Evolutionary conservation across 768 basidiomycete genomes (phyloP), one percentile per base, ranked within the genome.

Genomic region (Suillus decipiens): DNA sequence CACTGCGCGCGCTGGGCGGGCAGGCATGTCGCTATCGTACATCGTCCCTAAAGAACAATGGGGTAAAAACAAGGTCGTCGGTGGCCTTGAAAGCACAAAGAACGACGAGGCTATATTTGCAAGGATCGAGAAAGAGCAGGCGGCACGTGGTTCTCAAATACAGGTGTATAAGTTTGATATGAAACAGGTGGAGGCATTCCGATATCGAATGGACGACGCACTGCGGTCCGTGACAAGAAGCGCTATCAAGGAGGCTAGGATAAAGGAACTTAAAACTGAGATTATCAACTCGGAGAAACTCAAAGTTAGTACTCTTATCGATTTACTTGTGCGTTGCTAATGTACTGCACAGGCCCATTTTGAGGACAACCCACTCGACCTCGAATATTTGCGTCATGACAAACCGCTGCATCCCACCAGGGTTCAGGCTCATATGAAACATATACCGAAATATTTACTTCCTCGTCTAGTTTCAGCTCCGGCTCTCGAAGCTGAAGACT

Each of bases 181-280:
- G 89, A 92, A 88, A 73, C 91, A 97, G 80, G 94, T 99, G 22
- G 96, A 99, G 69, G 95, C 93, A 24, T 99, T 99, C 79, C 81
- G 96, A 71, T 99, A 99, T 78, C 84, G 97, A 55, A 98, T 98
- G 96, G 93, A 96, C 72, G 97, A 99, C 71, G 97, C 94, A 1
- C 72, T 99, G 69, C 82, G 93, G 66, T 85, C 89, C 53, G 95
- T 97, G 11, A 99, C 97, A 61, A 84, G 89, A 67, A 89, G 86
- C 62, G 87, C 89, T 8, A 87, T 99, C 65, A 85, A 89, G 67
- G 96, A 99, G 75, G 97, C 97, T 2, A 81, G 95, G 68, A 82
- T 97, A 53, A 96, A 96, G 75, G 96, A 99, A 75, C 78, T 99
- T 69, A 95, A 96, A 76, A 78, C 88, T 36, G 97, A 99, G 76